Conservation (phyloP, 2,329 filamentous ascomycete genomes). For the Aureobasidium zeae region DNA sequence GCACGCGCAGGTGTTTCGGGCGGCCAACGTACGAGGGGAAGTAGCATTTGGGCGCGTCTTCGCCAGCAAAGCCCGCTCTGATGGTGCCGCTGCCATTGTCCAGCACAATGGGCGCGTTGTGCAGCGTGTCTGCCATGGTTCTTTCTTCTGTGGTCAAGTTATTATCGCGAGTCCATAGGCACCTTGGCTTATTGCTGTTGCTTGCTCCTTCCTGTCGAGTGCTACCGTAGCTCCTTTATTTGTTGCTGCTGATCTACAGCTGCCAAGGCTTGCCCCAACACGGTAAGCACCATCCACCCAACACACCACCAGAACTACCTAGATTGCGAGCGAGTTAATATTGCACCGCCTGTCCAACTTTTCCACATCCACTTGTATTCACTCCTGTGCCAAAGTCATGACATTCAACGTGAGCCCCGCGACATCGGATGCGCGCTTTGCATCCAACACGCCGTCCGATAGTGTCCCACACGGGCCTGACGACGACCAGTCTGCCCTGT, state of each 20-base stretch:
- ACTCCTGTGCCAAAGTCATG: not conserved
- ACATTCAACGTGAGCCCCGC: conserved; percentile 1
- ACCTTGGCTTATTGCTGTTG: too few relatives aligned
- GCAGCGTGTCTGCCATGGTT: conserved; percentile 58
- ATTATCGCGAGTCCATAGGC: conserved; percentile 2
- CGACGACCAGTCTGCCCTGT: not conserved
- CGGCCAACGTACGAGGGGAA: conserved; percentile 96
- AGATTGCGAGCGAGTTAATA: too few relatives aligned
- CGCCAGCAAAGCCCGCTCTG: conserved; percentile 89
- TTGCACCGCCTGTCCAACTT: too few relatives aligned
- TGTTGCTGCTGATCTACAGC: too few relatives aligned
- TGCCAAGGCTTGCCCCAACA: too few relatives aligned
- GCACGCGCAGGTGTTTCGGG: conserved; percentile 87
- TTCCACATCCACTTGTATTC: not conserved
- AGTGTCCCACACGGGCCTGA: not conserved
- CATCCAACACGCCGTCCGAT: not conserved
- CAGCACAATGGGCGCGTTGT: conserved; percentile 97
- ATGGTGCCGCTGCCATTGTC: conserved; percentile 99
- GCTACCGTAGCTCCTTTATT: too few relatives aligned
- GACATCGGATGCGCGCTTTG: conserved; percentile 2
- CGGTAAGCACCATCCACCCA: not conserved
- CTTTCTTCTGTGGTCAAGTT: not conserved
- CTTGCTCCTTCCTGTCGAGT: too few relatives aligned
- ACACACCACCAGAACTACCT: not conserved
- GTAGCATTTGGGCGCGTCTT: conserved; percentile 91